Evolutionary conservation across 208 protist species (phyloP), one percentile per base, ranked within the genome.

Genomic region (Wallacemonas sp.): DNA sequence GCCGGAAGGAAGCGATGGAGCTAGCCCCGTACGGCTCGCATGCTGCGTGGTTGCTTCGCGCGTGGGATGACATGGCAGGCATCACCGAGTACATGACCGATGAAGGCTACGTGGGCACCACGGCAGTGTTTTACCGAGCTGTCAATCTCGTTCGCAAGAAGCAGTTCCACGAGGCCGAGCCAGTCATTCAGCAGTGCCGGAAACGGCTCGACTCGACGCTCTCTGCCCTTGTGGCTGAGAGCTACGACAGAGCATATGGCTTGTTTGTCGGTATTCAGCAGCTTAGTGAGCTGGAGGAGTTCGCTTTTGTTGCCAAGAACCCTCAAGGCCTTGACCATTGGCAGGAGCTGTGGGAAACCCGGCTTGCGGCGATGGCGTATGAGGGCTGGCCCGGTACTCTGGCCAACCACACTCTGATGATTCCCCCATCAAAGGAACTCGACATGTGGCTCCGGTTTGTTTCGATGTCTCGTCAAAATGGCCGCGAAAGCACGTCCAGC

Each of bases 201-300:
- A 82, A 87, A 45, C 78, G 96, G 4, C 75, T 99, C 2, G 97
- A 99, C 74, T 85, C 90, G 11, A 91, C 95, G 33, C 69, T 99
- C 2, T 98, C 96, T 1, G 96, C 98, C 12, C 90, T 99, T 6
- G 84, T 99, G 3, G 90, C 93, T 27, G 98, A 99, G 82, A 98
- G 91, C 75, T 99, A 99, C 84, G 90, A 98, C 70, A 82, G 98
- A 26, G 98, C 98, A 8, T 99, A 99, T 82, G 78, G 86, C 3
- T 77, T 96, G 22, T 93, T 99, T 59, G 97, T 99, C 19, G 79
- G 87, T 28, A 93, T 99, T 47, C 98, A 99, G 80, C 98, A 99
- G 79, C 82, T 99, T 22, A 94, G 96, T 30, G 98, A 99, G 86
- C 75, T 99, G 49, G 98, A 99, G 84, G 98, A 99, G 84, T 90